A percentile compares a stretch with the other conserved stretches of the same genome.
phyloP scores from a whole-genome alignment of 352 stramenopile genomes.

The Phytopythium helicoides region DNA sequence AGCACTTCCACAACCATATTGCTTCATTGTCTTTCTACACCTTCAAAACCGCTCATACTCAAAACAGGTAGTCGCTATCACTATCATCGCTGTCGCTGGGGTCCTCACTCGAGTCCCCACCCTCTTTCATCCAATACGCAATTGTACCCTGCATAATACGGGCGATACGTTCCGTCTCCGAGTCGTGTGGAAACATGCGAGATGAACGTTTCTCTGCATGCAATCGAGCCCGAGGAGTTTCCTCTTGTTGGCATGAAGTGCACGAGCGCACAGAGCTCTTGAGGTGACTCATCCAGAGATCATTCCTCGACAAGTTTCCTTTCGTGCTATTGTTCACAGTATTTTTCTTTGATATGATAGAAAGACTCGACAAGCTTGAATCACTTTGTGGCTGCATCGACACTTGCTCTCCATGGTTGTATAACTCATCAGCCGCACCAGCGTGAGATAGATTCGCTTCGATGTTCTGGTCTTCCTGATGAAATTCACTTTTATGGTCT shows the following conservation, averaged over 20 bases:
- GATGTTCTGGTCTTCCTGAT: no score
- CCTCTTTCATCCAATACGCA: slow-evolving; percentile 53
- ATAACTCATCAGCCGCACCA: no score
- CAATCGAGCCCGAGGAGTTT: not conserved
- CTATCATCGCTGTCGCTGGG: slow-evolving; percentile 1
- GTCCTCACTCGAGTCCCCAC: not conserved
- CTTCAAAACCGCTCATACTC: not conserved
- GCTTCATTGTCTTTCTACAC: not conserved
- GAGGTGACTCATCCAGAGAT: no score
- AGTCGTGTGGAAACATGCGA: slow-evolving; percentile 32
- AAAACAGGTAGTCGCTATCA: slow-evolving; percentile 5
- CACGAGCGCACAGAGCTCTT: not conserved
- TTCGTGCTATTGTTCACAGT: no score
- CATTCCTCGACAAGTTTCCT: no score
- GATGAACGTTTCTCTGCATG: not conserved
- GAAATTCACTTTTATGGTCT: no score
- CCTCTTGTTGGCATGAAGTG: slow-evolving; percentile 7
- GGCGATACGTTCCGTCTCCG: slow-evolving; percentile 76
- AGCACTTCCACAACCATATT: slow-evolving; percentile 1
- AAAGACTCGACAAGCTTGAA: no score
- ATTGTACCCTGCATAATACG: slow-evolving; percentile 77
- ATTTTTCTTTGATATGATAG: no score
- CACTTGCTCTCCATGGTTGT: no score
- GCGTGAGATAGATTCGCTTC: no score
- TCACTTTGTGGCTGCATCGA: no score